A percentile compares a stretch with the other conserved stretches of the same genome.
Evolutionary conservation across 2,329 filamentous ascomycete species (phyloP).

Genomic region (Aschersonia sp.): DNA sequence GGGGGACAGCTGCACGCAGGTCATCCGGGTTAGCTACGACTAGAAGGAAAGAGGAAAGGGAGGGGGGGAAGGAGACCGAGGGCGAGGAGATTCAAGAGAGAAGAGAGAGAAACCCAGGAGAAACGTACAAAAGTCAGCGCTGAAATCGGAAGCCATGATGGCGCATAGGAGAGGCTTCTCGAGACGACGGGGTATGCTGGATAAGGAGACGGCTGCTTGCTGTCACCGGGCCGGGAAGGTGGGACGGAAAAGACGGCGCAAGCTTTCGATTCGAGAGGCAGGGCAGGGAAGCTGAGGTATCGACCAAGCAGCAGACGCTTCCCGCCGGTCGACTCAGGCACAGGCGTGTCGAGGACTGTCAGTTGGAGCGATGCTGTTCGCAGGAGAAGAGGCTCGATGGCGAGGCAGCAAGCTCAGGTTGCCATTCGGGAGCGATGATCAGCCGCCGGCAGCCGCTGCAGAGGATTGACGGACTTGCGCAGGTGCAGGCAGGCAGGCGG

Average conservation of each 20-base stretch:
- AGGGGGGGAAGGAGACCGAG: neutral
- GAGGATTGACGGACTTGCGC: too few species aligned
- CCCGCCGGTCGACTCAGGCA: neutral
- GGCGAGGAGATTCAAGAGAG: too few species aligned
- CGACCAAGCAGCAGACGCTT: neutral
- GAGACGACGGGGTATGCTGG: neutral
- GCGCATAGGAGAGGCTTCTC: constrained; percentile 1
- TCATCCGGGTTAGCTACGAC: constrained; percentile 5
- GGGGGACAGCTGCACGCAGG: constrained; percentile 33
- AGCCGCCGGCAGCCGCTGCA: too few species aligned
- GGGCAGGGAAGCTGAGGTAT: neutral
- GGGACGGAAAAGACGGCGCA: neutral
- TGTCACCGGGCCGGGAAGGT: neutral
- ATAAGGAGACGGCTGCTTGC: neutral
- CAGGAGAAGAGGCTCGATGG: too few species aligned
- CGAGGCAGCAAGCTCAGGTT: too few species aligned
- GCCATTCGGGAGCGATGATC: too few species aligned
- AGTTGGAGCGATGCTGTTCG: too few species aligned
- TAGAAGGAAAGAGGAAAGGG: neutral
- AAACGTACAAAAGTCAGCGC: constrained; percentile 10
- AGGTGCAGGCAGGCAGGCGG: too few species aligned
- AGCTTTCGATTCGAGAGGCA: too few species aligned
- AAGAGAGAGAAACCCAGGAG: neutral
- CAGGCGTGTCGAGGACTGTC: neutral
- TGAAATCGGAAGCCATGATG: constrained; percentile 11